Percentiles rank a stretch among this genome's conserved stretches.
These are phyloP conservation scores for Geranium brycei DNA, from an alignment of 345 rosid genomes.

Conservation along the genomic window DNA sequence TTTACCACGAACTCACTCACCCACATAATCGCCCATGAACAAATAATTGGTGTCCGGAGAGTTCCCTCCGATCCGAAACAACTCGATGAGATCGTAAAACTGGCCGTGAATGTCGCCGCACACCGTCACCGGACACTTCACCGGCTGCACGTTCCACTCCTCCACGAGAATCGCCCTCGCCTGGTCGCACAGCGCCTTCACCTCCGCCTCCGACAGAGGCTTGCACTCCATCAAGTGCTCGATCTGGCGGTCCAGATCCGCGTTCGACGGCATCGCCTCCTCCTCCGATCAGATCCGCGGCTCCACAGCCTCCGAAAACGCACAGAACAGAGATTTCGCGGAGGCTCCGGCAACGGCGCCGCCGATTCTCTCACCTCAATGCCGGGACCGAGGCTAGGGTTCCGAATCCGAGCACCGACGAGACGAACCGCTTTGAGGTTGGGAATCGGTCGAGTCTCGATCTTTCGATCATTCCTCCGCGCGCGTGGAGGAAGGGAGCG, in stretches of 20 bases:
- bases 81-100: constrained; percentile 93
- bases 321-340: background rate
- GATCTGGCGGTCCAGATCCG: constrained; percentile 98
- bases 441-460: constrained; percentile 10
- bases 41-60: constrained; percentile 94
- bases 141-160: constrained; percentile 99
- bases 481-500: background rate
- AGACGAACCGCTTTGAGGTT: constrained; percentile 16
- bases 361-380: no score
- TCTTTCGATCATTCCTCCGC: constrained; percentile 19
- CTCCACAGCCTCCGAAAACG: background rate
- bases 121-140: constrained; percentile 95
- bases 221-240: constrained; percentile 97
- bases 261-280: constrained; percentile 66
- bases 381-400: constrained; percentile 1
- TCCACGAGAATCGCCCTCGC: constrained; percentile 91
- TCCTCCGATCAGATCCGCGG: constrained; percentile 4
- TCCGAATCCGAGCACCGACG: background rate
- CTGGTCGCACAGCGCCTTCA: constrained; percentile 83
- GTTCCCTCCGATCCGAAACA: constrained; percentile 87
- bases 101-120: constrained; percentile 99
- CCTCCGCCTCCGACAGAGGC: constrained; percentile 79
- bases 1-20: constrained; percentile 36
- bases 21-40: constrained; percentile 99
- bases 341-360: background rate